Evolutionary conservation across 1,284 basidiomycete species (phyloP).

Genomic region (Sanguinoderma infundibulare): DNA sequence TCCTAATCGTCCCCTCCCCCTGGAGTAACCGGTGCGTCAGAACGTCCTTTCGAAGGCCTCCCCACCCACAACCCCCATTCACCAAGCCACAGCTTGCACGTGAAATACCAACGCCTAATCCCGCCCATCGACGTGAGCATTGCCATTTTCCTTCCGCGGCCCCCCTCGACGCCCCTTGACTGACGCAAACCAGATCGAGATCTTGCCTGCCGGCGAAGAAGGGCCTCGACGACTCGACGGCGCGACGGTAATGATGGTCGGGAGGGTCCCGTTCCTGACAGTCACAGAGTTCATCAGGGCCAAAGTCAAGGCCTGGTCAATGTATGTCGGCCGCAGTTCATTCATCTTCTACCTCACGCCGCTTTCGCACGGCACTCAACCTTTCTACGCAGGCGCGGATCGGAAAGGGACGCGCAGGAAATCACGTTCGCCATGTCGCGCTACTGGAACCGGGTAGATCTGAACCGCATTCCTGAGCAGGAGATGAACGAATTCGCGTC

Average conservation of each 20-base stretch:
- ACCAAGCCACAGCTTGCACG: conserved; percentile 38
- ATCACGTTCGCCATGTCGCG: conserved; percentile 67
- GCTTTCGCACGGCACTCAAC: conserved; percentile 7
- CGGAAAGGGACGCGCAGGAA: conserved; percentile 73
- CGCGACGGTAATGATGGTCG: conserved; percentile 65
- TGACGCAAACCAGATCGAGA: conserved; percentile 66
- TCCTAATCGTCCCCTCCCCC: conserved; percentile 49
- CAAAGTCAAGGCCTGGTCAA: conserved; percentile 77
- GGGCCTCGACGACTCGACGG: conserved; percentile 74
- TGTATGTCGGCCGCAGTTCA: conserved; percentile 59
- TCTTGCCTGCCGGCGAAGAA: conserved; percentile 77
- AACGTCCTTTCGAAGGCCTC: not conserved
- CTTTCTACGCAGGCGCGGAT: conserved; percentile 52
- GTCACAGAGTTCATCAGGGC: conserved; percentile 81
- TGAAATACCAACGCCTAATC: conserved; percentile 41
- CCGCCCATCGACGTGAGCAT: conserved; percentile 41
- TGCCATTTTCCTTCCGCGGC: conserved; percentile 6
- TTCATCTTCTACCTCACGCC: conserved; percentile 15
- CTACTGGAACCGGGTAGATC: conserved; percentile 78
- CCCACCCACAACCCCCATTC: conserved; percentile 11
- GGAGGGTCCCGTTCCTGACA: conserved; percentile 74
- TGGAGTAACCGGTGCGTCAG: conserved; percentile 55
- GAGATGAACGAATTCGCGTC: conserved; percentile 78
- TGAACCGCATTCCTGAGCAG: conserved; percentile 79
- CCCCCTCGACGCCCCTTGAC: not conserved